Conservation (phyloP, 345 rosid genomes). For the Boechera retrofracta region DNA sequence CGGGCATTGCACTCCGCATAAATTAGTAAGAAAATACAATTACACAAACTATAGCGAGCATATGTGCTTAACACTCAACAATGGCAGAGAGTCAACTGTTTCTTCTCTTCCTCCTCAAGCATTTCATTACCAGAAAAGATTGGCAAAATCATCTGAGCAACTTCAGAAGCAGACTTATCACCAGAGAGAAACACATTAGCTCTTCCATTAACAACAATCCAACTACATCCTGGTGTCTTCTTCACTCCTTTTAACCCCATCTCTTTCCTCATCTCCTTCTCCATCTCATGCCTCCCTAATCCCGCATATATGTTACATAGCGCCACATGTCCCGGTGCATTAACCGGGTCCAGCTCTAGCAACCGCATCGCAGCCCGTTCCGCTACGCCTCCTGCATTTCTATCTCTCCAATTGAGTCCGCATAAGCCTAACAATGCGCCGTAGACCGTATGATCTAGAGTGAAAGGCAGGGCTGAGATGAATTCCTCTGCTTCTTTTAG, state of each 20-base stretch:
- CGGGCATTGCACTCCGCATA: too few relatives aligned
- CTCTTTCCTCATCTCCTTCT: conserved; percentile 64
- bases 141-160: conserved; percentile 47
- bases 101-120: conserved; percentile 34
- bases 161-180: conserved; percentile 52
- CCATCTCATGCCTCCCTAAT: conserved; percentile 56
- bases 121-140: conserved; percentile 37
- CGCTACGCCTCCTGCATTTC: conserved; percentile 46
- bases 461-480: conserved; percentile 60
- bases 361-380: conserved; percentile 54
- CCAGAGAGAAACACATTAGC: conserved; percentile 63
- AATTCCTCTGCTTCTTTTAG: conserved; percentile 69
- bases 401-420: conserved; percentile 50
- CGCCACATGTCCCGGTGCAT: conserved; percentile 70
- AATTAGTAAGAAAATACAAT: too few relatives aligned
- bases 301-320: conserved; percentile 72
- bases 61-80: conserved; percentile 10
- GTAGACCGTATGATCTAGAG: conserved; percentile 61
- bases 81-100: not conserved
- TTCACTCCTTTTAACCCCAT: conserved; percentile 79
- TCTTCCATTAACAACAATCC: conserved; percentile 67
- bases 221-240: conserved; percentile 83
- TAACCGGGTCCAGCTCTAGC: conserved; percentile 67
- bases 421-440: conserved; percentile 74
- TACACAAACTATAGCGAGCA: conserved; percentile 1